Evolutionary conservation across 352 stramenopile genomes (phyloP), one percentile per base, ranked within the genome.

Genomic region (Phytophthora agathidicida): DNA sequence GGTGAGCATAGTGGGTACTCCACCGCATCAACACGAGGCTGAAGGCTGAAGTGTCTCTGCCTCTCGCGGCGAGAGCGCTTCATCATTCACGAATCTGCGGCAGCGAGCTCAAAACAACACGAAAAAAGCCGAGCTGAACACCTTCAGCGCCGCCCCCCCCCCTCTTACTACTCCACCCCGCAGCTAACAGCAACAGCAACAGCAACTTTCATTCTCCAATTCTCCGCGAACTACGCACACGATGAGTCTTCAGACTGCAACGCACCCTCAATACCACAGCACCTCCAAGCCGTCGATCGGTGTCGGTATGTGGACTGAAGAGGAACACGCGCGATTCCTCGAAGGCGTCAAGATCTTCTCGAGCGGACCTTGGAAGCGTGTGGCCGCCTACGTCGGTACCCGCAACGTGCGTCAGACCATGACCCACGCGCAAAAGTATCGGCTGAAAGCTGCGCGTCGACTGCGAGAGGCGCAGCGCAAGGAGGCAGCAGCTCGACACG

Each of bases 391-490:
- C 41, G 80, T 93, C 20, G 81, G 76, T 32, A 91, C 83, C 42
- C 80, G 81, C 48, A 90, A 86, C 7, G 80, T 90, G 62, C 83
- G 83, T 10, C 83, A 92, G 52, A 92, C 82, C 41, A 92, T 92
- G 82, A 91, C 80, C 3, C 81, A 93, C 49, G 81, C 79, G 9
- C 81, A 91, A 59, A 90, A 91, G 65, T 91, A 91, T 59, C 73
- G 79, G 0, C 72, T 88, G 8, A 91, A 91, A 39, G 71, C 77
- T 1, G 77, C 76, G 16, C 73, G 83, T 0, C 78, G 79, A 6
- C 66, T 89, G 44, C 82, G 82, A 7, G 80, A 79, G 16, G 59
- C 77, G 7, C 70, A 79, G 27, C 77, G 71, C 13, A 84, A 81
- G 38, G 71, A 84, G 42, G 68, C 75, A 4, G 68, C 75, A 6